Evolutionary conservation across 2,329 filamentous ascomycete genomes (phyloP), one percentile per base, ranked within the genome.

Genomic region (Coniella lustricola): DNA sequence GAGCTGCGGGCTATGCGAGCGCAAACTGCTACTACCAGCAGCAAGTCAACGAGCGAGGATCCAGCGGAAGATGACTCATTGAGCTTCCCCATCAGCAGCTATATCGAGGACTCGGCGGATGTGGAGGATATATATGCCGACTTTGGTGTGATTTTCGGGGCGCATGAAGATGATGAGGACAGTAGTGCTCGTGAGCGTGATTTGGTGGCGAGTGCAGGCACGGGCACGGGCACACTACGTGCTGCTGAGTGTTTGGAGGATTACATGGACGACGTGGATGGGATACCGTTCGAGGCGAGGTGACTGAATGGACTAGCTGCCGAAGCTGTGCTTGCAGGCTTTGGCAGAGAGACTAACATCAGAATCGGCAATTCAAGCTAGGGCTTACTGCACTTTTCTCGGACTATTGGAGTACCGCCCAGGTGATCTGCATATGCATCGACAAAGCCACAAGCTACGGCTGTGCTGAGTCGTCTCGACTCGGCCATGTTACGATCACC

Each of bases 241-340:
- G 37, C 31, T 4, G 49, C 12, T 1, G 59, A 73, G 46, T 71
- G 69, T 21, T 74, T 74, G 47, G 75, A 79, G 57, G 75, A 77
- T 55, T 77, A 74, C 56, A 65, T 79, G 55, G 75, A 79, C 54
- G 75, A 77, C 51, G 58, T 79, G 51, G 76, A 79, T 53, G 75
- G 75, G 9, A 76, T 79, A 51, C 71, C 72, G 7, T 77, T 74
- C 62, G 55, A 62, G 32, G 62, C 58, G 16, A 61, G 63, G 56
- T 57, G 52, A 48, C 12, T 8, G 20, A 10, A 21, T 10, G n/a
- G 4, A 3, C 38, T 29, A 17, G 8, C 8, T 18, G 38, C 12
- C 22, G n/a, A 25, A 21, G 12, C 10, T n/a, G 20, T 39, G 20
- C 37, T 39, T 13, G 5, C 7, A 14, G n/a, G n/a, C n/a, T n/a